These are phyloP conservation scores for Alternaria gaisen DNA, from an alignment of 2,329 filamentous ascomycete genomes.

Conservation along the genomic window DNA sequence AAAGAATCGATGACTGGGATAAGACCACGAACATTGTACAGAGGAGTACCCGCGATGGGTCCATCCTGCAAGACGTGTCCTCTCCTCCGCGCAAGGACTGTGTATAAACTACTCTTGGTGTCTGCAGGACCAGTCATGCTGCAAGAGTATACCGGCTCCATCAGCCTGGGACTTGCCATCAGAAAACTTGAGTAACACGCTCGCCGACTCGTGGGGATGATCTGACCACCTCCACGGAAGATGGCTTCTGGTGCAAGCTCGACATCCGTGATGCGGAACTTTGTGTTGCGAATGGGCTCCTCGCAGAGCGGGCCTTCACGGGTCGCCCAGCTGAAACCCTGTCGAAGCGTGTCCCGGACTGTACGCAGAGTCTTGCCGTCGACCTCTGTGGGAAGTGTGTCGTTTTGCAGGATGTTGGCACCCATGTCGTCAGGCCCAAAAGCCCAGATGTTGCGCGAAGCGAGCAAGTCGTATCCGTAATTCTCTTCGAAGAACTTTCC, in stretches of 20 bases:
- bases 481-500: conserved; percentile 97
- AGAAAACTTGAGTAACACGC: conserved; percentile 96
- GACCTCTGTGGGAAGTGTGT: conserved; percentile 92
- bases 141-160: conserved; percentile 95
- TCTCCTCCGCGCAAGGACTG: conserved; percentile 83
- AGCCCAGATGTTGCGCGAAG: conserved; percentile 95
- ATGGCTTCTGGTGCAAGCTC: conserved; percentile 88
- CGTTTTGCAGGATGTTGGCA: conserved; percentile 95
- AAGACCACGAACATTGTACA: conserved; percentile 90
- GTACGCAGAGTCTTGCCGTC: conserved; percentile 89
- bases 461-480: conserved; percentile 95
- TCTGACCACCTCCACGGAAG: conserved; percentile 93
- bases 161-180: conserved; percentile 93
- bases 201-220: conserved; percentile 92
- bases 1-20: conserved; percentile 97
- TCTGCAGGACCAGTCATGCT: conserved; percentile 93
- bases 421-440: conserved; percentile 96
- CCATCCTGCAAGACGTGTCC: conserved; percentile 96
- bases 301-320: conserved; percentile 96
- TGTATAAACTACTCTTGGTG: conserved; percentile 88
- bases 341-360: conserved; percentile 90
- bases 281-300: conserved; percentile 98
- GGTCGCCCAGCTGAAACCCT: conserved; percentile 96
- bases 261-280: conserved; percentile 95
- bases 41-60: conserved; percentile 89